Percentiles rank a stretch among this genome's conserved stretches.
phyloP scores from a whole-genome alignment of 2,329 filamentous ascomycete species.

The Venturiaceae sp. region DNA sequence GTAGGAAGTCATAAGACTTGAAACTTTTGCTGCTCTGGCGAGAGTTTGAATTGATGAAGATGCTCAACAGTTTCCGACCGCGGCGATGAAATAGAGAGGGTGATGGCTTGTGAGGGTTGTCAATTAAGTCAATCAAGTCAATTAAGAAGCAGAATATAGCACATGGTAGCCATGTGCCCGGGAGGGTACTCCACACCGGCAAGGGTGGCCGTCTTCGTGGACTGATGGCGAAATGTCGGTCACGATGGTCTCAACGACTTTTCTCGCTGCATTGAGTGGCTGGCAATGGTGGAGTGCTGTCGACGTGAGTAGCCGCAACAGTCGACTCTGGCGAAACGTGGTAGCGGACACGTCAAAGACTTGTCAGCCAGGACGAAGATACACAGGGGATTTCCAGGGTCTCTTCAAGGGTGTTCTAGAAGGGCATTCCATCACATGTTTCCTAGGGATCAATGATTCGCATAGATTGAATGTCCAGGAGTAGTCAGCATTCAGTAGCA shows the following conservation, averaged over 20 bases:
- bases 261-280: no score
- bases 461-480: not conserved
- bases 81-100: no score
- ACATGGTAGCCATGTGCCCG: not conserved
- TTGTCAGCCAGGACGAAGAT: no score
- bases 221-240: not conserved
- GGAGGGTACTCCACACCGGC: not conserved
- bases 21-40: no score
- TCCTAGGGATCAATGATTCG: not conserved
- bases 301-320: not conserved
- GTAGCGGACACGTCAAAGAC: no score
- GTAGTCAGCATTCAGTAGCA: not conserved
- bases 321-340: no score
- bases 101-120: no score
- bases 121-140: no score
- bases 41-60: no score
- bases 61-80: no score
- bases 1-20: no score
- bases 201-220: not conserved
- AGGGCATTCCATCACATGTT: not conserved
- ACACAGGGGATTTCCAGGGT: not conserved
- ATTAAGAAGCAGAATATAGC: not conserved
- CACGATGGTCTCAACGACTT: not conserved
- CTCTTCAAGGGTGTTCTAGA: not conserved
- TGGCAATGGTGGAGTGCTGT: not conserved